Conservation (phyloP, 1,139 yeast genomes). For the Williopsis jadinii region DNA sequence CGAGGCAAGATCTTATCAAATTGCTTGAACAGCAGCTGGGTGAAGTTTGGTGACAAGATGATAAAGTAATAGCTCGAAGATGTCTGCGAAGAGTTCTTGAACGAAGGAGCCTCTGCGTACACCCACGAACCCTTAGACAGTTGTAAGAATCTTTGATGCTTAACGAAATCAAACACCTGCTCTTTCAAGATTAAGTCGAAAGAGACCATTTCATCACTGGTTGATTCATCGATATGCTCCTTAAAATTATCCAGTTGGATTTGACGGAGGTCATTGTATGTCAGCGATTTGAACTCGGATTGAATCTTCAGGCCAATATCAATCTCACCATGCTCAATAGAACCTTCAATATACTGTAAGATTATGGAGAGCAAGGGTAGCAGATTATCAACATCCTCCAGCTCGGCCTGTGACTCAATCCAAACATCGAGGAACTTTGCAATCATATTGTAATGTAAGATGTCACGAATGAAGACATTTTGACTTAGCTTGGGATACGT, state of each 20-base stretch:
- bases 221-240: conserved; percentile 25
- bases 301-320: conserved; percentile 36
- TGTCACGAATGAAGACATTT: conserved; percentile 47
- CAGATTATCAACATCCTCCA: conserved; percentile 44
- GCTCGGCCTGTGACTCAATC: conserved; percentile 58
- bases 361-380: conserved; percentile 32
- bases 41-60: conserved; percentile 66
- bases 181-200: conserved; percentile 46
- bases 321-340: conserved; percentile 15
- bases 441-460: conserved; percentile 50
- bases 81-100: conserved; percentile 25
- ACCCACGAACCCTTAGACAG: conserved; percentile 82
- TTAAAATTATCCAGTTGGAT: conserved; percentile 46
- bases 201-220: conserved; percentile 27
- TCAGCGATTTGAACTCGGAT: conserved; percentile 35
- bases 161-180: conserved; percentile 71
- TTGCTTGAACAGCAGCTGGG: conserved; percentile 54
- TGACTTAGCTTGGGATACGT: conserved; percentile 28
- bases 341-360: conserved; percentile 26
- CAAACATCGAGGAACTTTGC: conserved; percentile 55
- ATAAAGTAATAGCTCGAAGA: conserved; percentile 43
- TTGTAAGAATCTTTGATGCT: conserved; percentile 68
- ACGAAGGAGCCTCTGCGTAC: conserved; percentile 57
- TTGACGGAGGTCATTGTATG: conserved; percentile 47
- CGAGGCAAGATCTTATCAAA: conserved; percentile 40